Evolutionary conservation across 2,329 filamentous ascomycete genomes (phyloP), one percentile per base, ranked within the genome.

Genomic region (Cladophialophora chaetospira): DNA sequence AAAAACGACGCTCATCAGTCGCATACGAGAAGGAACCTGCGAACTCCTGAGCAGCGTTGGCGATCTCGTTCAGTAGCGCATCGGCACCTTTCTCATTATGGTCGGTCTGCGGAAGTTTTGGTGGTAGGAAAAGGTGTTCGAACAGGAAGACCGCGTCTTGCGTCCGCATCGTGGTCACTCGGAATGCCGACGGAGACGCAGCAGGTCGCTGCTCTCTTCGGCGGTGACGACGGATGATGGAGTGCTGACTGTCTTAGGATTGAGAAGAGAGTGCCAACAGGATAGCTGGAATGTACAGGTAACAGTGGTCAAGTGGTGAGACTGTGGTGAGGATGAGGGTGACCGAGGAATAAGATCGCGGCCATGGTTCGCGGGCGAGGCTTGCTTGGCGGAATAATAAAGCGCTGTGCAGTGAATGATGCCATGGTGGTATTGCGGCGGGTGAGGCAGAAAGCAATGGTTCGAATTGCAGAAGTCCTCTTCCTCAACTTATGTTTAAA

Each of bases 101-200:
- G 11, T 72, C 67, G 40, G 64, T 29, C 46, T 79, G 72, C 0
- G 79, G 79, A 0, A 81, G 67, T 36, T 77, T 70, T 1, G 78
- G 76, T 0, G 79, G 79, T 0, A 82, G 70, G 17, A 80, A 78
- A 1, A 81, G 65, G 62, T 82, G 77, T 33, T 79, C 63, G 33
- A 79, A 69, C 2, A 79, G 57, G 58, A 74, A 77, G 33, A 25
- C 29, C 11, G 15, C 36, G 4, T 17, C 21, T 28, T 42, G 25
- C 5, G n/a, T 57, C 29, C 50, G 35, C 55, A 57, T 57, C 13
- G 19, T 44, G 21, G 6, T 25, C 6, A 23, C 25, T 10, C 17
- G 33, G n/a, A 15, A 36, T 15, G 38, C 46, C 19, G 21, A 50
- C 19, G 36, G 53, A 29, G 11, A 28, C 19, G 45, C 23, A 38